These are phyloP conservation scores for Pugionium cornutum DNA, from an alignment of 345 rosid species.

Conservation along the genomic window DNA sequence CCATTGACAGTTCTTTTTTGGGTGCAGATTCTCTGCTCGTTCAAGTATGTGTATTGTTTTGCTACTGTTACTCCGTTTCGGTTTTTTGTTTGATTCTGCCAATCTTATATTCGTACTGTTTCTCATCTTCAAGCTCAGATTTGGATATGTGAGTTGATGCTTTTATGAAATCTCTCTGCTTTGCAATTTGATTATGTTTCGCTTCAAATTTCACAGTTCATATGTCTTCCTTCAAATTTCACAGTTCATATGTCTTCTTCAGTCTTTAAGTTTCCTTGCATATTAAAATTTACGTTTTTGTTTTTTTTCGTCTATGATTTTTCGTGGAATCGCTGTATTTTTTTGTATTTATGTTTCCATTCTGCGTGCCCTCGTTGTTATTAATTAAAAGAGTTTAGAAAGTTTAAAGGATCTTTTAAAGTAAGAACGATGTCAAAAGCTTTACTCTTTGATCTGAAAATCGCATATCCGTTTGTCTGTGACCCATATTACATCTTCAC, in stretches of 20 bases:
- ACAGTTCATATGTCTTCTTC: background rate
- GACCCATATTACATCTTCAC: slow-evolving; percentile 8
- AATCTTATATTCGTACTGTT: background rate
- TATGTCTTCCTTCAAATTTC: background rate
- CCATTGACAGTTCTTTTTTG: slow-evolving; percentile 30
- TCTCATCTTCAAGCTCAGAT: slow-evolving; percentile 13
- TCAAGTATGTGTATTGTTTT: background rate
- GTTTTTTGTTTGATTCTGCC: slow-evolving; percentile 7
- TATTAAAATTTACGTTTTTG: no score
- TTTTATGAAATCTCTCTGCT: slow-evolving; percentile 7
- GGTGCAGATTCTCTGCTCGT: slow-evolving; percentile 5
- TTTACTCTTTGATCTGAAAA: slow-evolving; percentile 13
- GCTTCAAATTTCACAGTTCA: background rate
- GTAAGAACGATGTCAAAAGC: slow-evolving; percentile 15
- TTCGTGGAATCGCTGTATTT: background rate
- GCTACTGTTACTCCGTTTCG: background rate
- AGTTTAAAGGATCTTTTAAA: background rate
- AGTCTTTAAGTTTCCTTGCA: background rate
- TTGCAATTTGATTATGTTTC: slow-evolving; percentile 9
- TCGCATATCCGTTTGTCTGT: background rate
- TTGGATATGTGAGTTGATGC: slow-evolving; percentile 1
- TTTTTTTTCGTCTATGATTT: background rate
- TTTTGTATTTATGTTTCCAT: background rate
- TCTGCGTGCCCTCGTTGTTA: background rate
- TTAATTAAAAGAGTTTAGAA: background rate